Evolutionary conservation across 352 stramenopile genomes (phyloP).

Genomic region (Pythium volutum): DNA sequence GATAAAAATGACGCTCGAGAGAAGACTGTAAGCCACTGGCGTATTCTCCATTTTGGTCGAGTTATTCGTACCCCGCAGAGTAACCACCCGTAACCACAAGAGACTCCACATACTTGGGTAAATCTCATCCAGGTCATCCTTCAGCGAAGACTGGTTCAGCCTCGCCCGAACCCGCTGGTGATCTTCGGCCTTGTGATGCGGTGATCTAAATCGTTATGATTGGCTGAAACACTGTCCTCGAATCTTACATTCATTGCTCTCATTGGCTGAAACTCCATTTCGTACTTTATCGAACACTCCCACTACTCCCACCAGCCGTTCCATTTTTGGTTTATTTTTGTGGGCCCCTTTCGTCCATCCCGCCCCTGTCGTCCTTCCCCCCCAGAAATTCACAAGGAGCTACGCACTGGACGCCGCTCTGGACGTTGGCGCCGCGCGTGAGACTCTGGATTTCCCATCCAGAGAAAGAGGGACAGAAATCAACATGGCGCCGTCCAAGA

Average conservation of each 20-base stretch:
- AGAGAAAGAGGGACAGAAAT: background rate
- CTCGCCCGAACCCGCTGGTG: background rate
- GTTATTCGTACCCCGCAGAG: too few species aligned
- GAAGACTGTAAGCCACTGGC: too few species aligned
- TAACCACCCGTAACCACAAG: too few species aligned
- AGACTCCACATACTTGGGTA: too few species aligned
- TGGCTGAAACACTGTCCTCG: too few species aligned
- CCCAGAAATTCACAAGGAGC: background rate
- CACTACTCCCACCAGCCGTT: background rate
- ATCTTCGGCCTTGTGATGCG: background rate
- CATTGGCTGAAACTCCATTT: background rate
- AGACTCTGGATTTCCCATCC: background rate
- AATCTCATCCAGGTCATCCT: too few species aligned
- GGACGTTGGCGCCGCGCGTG: background rate
- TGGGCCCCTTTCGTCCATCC: too few species aligned
- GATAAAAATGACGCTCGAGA: too few species aligned
- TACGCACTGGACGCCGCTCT: background rate
- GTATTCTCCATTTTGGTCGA: too few species aligned
- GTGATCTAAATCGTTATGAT: too few species aligned
- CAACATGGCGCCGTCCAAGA: conserved; percentile 15
- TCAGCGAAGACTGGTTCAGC: background rate
- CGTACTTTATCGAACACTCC: background rate
- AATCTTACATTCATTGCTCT: background rate
- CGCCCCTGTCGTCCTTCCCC: too few species aligned
- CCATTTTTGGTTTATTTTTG: background rate